Conservation (phyloP, 2,329 filamentous ascomycete species). For the Fusarium incarnatum region DNA sequence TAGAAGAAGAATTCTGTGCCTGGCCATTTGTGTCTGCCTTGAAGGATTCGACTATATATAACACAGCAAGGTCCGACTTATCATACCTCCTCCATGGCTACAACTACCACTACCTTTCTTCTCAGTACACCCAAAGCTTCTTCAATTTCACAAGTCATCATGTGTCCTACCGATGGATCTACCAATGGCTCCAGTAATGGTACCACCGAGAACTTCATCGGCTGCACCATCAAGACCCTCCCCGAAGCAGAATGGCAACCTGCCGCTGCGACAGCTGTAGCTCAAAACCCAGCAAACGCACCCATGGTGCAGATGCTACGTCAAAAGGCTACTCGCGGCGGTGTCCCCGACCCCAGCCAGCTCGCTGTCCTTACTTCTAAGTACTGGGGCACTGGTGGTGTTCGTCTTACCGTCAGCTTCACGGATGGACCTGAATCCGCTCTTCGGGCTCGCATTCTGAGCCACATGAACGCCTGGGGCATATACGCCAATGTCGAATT, state of each 20-base stretch:
- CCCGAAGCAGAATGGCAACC: neutral
- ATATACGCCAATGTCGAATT: neutral
- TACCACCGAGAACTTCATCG: neutral
- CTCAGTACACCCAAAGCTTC: neutral
- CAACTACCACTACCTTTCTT: accelerated
- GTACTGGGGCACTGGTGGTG: neutral
- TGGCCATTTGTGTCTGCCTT: no score
- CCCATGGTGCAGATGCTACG: neutral
- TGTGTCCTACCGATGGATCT: neutral
- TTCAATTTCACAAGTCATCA: neutral
- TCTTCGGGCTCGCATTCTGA: neutral
- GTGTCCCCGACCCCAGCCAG: neutral
- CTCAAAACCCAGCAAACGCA: neutral
- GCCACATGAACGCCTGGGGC: neutral
- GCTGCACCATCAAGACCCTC: neutral
- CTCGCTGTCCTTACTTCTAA: neutral
- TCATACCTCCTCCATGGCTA: neutral
- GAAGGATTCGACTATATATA: neutral
- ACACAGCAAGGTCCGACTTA: neutral
- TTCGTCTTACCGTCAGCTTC: neutral
- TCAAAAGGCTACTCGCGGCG: neutral
- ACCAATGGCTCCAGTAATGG: neutral
- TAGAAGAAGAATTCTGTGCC: neutral
- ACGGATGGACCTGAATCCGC: neutral
- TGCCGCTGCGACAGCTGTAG: neutral